Evolutionary conservation across 176 grass and related monocot genomes (phyloP).

Genomic region (Otatea glauca): DNA sequence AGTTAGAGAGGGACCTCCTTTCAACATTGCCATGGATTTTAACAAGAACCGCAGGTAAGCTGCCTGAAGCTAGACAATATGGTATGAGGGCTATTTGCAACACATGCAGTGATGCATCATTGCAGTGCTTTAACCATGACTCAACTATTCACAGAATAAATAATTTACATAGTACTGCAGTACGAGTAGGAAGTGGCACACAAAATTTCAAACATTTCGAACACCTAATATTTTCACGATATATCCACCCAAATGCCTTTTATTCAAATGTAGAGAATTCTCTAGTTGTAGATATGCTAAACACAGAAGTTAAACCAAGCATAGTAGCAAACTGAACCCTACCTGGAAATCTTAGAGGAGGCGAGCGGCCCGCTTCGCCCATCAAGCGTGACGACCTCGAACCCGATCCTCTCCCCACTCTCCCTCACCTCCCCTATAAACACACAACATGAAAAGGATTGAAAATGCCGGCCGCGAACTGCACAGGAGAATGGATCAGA

Average conservation of each 20-base stretch:
- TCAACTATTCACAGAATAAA: neutral
- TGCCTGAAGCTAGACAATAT: neutral
- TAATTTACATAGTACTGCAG: neutral
- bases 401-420: slow-evolving; percentile 69
- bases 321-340: neutral
- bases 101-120: neutral
- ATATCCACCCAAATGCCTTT: neutral
- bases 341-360: slow-evolving; percentile 75
- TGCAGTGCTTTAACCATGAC: neutral
- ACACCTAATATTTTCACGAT: neutral
- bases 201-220: neutral
- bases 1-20: neutral
- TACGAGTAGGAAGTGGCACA: neutral
- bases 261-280: neutral
- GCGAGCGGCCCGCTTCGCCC: slow-evolving; percentile 65
- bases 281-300: neutral
- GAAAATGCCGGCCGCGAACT: slow-evolving; percentile 28
- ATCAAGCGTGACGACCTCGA: slow-evolving; percentile 84
- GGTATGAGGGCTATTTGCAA: neutral
- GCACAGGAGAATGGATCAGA: neutral
- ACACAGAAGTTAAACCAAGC: slow-evolving; percentile 15
- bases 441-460: neutral
- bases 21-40: neutral
- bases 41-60: neutral
- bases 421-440: slow-evolving; percentile 77